Base-by-base conservation (phyloP, 495 filamentous ascomycete genomes). In the Xylaria flabelliformis region DNA sequence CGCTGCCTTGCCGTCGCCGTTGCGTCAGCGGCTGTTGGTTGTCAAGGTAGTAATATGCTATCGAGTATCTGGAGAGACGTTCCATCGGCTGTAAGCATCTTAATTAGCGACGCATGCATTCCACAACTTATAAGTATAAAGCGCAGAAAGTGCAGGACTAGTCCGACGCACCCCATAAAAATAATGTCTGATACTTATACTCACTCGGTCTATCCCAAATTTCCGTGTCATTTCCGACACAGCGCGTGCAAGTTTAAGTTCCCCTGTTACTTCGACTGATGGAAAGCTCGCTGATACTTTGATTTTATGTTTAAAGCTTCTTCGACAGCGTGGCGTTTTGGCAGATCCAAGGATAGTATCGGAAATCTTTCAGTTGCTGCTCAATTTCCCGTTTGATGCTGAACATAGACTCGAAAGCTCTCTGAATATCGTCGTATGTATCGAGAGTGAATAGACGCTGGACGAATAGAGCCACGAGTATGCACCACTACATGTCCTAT, bases 31-130 rank as follows among this genome's bases (percentile, higher is more conserved):
- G 26, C 53, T 5, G 53, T 6, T 56, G 53, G 26, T 17, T 29
- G 32, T n/a, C 1, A 59, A 36, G 29, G 24, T 19, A 17, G 12
- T n/a, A 13, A 26, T 51, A 64, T 26, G 39, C 9, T 44, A 15
- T 17, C 39, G 7, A 44, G n/a, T 24, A 17, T 44, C 44, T 41
- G 61, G 61, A 44, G 61, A 44, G 39, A 64, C 21, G 36, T 42
- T 66, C 39, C 64, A 66, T 53, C 64, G n/a, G 46, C 63, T 32
- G 63, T 48, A 65, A 46, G 63, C 63, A 65, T 48, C 42, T 48
- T 65, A 50, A 44, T 65, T 46, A 50, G 39, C 13, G 63, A 48
- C 42, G 63, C 63, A 64, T 65, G 63, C 63, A 65, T 50, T 48
- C 41, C 24, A 29, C 9, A 9, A 50, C n/a, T 13, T 44, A 26